Evolutionary conservation across 768 basidiomycete genomes (phyloP).

Genomic region (Termitomyces sp.): DNA sequence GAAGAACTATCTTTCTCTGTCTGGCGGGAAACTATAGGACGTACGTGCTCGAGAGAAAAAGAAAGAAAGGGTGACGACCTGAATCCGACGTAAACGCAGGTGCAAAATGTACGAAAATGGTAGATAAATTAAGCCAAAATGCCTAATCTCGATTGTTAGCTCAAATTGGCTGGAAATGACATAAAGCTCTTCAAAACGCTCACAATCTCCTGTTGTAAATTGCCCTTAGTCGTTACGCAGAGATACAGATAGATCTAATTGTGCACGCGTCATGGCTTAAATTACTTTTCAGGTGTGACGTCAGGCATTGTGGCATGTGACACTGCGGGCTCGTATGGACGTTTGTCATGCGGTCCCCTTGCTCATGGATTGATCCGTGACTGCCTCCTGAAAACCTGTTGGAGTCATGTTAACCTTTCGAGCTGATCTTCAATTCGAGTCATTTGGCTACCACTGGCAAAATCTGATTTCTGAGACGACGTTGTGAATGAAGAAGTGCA

Average conservation of each 20-base stretch:
- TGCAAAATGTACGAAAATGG: too few species aligned
- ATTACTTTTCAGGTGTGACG: background rate
- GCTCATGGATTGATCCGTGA: background rate
- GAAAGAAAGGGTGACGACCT: background rate
- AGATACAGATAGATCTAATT: background rate
- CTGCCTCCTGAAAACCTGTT: too few species aligned
- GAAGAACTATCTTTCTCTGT: background rate
- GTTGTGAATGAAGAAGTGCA: too few species aligned
- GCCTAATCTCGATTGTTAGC: too few species aligned
- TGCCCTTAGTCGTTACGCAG: background rate
- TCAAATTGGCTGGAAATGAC: too few species aligned
- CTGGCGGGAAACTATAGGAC: background rate
- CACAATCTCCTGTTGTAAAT: background rate
- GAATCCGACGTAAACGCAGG: background rate
- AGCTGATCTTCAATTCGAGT: background rate
- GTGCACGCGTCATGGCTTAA: background rate
- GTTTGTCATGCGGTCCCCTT: background rate
- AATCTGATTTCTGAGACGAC: background rate
- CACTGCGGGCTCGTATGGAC: too few species aligned
- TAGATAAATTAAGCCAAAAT: too few species aligned
- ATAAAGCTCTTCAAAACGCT: too few species aligned
- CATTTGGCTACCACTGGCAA: background rate
- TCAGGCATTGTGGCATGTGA: background rate
- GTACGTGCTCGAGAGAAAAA: background rate
- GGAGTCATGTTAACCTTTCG: background rate